Evolutionary conservation across 345 rosid genomes (phyloP).

Genomic region (Arabidopsis arenosa): DNA sequence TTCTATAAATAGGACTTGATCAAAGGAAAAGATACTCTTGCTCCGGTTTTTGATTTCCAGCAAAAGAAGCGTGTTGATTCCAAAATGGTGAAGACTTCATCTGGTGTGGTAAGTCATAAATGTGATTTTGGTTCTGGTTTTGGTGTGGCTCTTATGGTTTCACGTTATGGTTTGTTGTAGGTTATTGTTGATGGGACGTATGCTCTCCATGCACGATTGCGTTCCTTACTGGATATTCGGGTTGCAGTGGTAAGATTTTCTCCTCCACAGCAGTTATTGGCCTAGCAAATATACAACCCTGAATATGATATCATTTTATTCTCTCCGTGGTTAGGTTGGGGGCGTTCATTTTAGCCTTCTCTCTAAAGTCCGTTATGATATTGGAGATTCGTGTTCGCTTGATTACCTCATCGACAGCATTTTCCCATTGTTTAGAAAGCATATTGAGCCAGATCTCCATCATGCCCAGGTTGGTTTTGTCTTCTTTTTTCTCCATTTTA

Average conservation of each 20-base stretch:
- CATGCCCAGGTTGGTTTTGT: slow-evolving; percentile 89
- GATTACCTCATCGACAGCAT: slow-evolving; percentile 98
- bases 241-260: slow-evolving; percentile 87
- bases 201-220: slow-evolving; percentile 90
- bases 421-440: slow-evolving; percentile 94
- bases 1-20: slow-evolving; percentile 71
- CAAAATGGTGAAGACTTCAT: slow-evolving; percentile 64
- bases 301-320: slow-evolving; percentile 6
- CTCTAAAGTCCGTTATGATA: slow-evolving; percentile 94
- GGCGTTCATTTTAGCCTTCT: slow-evolving; percentile 99
- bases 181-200: slow-evolving; percentile 98
- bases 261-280: slow-evolving; percentile 25
- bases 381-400: slow-evolving; percentile 93
- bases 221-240: slow-evolving; percentile 96
- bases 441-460: slow-evolving; percentile 99
- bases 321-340: slow-evolving; percentile 72
- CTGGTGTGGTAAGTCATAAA: slow-evolving; percentile 73
- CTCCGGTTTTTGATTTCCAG: slow-evolving; percentile 91
- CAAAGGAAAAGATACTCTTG: slow-evolving; percentile 69
- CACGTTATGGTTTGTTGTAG: slow-evolving; percentile 47
- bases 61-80: slow-evolving; percentile 70
- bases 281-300: not conserved
- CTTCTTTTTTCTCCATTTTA: slow-evolving; percentile 20
- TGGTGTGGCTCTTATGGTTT: slow-evolving; percentile 28
- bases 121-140: slow-evolving; percentile 20